Base-by-base conservation (phyloP, 345 rosid species). In the Garcia nutans region DNA sequence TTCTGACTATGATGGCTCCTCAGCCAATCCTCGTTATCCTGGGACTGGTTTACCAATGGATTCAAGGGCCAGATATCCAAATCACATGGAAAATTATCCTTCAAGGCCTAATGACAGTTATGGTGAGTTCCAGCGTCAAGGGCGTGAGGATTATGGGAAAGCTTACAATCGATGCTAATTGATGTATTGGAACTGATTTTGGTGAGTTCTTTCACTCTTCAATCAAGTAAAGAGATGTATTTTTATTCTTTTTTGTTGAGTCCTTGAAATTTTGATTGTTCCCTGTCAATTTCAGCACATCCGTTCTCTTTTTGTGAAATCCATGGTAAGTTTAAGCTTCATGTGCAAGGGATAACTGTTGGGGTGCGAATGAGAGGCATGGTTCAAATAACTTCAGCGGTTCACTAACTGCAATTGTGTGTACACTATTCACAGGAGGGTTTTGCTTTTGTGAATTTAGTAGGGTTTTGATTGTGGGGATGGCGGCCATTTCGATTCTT, bases 141-240 rank as follows among this genome's bases (percentile, higher is more conserved):
- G 95, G 80, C 95, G 88, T 31, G 97, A 88, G 68, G 91, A 87
- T 77, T 96, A 86, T 85, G 93, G 95, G 73, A 96, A 90, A 86
- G 74, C 86, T 58, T 96, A 92, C 88, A 85, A 87, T 68, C 94
- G 91, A 55, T 93, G 91, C 81, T 96, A 87, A 70, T 71, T 78
- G 74, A 71, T 74, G 15, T 75, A 37, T 65, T 76, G 59, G 75
- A 74, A 81, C 57, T 80, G 69, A 68, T 61, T 77, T 81, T 64
- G 98, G 97, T 91, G 86, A 94, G 97, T 89, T 84, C 65, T 79
- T 77, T 72, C 75, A 78, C 69, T 55, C 73, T 71, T 76, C 77
- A 58, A 72, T 65, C n/a, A 59, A 70, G 74, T 76, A 74, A 77
- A 49, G 41, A 74, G 73, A 81, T 22, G 13, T 58, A 15, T 0